Percentiles rank a stretch among this genome's conserved stretches.
phyloP scores from a whole-genome alignment of 2,329 filamentous ascomycete genomes.

The Samsoniella hepiali region DNA sequence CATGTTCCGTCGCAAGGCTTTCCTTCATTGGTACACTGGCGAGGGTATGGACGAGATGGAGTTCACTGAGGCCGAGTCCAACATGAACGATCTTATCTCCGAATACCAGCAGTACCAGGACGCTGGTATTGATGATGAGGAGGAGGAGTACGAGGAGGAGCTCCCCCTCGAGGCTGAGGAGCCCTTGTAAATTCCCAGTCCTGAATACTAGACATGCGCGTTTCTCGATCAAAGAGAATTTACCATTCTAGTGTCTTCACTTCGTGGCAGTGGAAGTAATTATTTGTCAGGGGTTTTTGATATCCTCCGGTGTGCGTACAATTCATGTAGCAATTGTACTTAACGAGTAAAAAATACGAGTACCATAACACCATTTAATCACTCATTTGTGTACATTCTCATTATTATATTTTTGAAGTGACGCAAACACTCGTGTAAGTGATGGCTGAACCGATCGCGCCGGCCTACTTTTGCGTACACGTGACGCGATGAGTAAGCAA shows the following conservation, averaged over 20 bases:
- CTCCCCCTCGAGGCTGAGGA: conserved; percentile 68
- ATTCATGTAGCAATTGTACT: conserved; percentile 32
- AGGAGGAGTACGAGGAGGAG: conserved; percentile 43
- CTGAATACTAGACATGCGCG: conserved; percentile 10
- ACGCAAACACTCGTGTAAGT: not conserved
- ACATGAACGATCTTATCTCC: conserved; percentile 99
- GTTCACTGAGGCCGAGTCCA: conserved; percentile 99
- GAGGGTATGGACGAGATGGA: conserved; percentile 99
- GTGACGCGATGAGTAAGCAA: conserved; percentile 35
- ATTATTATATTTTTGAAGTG: not conserved
- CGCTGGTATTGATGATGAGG: conserved; percentile 92
- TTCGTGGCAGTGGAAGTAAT: conserved; percentile 31
- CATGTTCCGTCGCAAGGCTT: conserved; percentile 99
- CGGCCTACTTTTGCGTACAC: conserved; percentile 22
- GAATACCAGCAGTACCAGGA: conserved; percentile 99
- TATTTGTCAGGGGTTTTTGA: conserved; percentile 36
- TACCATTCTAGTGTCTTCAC: conserved; percentile 21
- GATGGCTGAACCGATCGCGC: not conserved
- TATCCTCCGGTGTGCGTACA: conserved; percentile 38
- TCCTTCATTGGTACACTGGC: conserved; percentile 99
- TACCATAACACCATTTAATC: conserved; percentile 30
- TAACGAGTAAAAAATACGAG: conserved; percentile 29
- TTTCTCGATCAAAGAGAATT: conserved; percentile 3
- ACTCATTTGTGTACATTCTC: conserved; percentile 6
- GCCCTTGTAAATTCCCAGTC: conserved; percentile 29